A percentile compares a stretch with the other conserved stretches of the same genome.
phyloP scores from a whole-genome alignment of 2,329 filamentous ascomycete genomes.

The Claviceps sp. region DNA sequence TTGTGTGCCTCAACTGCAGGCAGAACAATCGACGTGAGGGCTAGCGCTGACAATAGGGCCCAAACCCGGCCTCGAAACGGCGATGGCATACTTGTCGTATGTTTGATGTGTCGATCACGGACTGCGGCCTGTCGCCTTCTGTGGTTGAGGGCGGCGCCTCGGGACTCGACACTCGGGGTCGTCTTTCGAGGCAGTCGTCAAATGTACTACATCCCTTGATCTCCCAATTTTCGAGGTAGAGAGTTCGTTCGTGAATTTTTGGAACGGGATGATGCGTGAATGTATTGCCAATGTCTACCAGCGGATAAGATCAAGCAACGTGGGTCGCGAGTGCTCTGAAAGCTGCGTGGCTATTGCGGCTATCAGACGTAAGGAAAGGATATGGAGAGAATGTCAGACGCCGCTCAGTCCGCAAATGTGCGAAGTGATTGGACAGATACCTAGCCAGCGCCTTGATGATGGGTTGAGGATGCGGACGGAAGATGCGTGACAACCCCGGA shows the following conservation, averaged over 20 bases:
- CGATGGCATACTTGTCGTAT: not conserved
- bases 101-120: not conserved
- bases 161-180: not conserved
- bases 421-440: too few relatives aligned
- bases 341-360: too few relatives aligned
- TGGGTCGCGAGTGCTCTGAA: too few relatives aligned
- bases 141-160: not conserved
- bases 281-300: too few relatives aligned
- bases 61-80: not conserved
- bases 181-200: not conserved
- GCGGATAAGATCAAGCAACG: too few relatives aligned
- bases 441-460: not conserved
- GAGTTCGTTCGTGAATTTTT: too few relatives aligned
- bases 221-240: too few relatives aligned
- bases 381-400: not conserved
- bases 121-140: not conserved
- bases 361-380: not conserved
- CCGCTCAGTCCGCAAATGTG: too few relatives aligned
- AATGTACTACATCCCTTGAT: too few relatives aligned
- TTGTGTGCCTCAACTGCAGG: conserved; percentile 16
- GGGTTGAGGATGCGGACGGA: not conserved
- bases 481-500: not conserved
- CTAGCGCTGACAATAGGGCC: conserved; percentile 7
- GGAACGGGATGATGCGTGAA: too few relatives aligned
- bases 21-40: conserved; percentile 9